Percentiles rank a stretch among this genome's conserved stretches.
Conservation (phyloP, 2,329 filamentous ascomycete species). For the Endothia cerciana region DNA sequence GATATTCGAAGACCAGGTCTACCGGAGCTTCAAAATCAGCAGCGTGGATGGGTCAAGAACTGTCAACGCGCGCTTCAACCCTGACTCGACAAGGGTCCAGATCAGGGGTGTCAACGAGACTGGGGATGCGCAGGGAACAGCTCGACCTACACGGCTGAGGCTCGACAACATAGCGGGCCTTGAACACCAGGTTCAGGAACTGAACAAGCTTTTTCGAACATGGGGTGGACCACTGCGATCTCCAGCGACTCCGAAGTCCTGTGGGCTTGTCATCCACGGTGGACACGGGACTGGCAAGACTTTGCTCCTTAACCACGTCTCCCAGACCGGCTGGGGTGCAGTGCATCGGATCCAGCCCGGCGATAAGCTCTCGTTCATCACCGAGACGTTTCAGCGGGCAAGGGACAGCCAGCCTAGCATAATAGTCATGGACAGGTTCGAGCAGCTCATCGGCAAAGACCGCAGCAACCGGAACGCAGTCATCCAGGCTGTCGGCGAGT, state of each 20-base stretch:
- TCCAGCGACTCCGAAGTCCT: slow-evolving; percentile 45
- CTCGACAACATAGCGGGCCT: slow-evolving; percentile 70
- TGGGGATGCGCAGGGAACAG: slow-evolving; percentile 34
- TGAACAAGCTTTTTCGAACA: slow-evolving; percentile 66
- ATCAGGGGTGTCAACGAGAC: slow-evolving; percentile 42
- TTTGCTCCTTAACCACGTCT: slow-evolving; percentile 70
- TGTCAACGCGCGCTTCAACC: slow-evolving; percentile 49
- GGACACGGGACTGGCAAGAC: slow-evolving; percentile 85
- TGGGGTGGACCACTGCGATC: slow-evolving; percentile 37
- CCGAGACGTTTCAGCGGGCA: slow-evolving; percentile 72
- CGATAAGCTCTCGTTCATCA: slow-evolving; percentile 62
- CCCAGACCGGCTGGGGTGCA: slow-evolving; percentile 70
- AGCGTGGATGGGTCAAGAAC: slow-evolving; percentile 58
- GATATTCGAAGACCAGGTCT: slow-evolving; percentile 57
- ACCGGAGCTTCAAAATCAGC: slow-evolving; percentile 62
- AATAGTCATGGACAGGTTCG: slow-evolving; percentile 78
- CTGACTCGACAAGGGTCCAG: slow-evolving; percentile 40
- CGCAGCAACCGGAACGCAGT: slow-evolving; percentile 54
- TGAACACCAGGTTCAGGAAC: slow-evolving; percentile 60
- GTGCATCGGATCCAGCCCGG: slow-evolving; percentile 64
- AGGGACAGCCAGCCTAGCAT: slow-evolving; percentile 72
- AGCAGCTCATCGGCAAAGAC: slow-evolving; percentile 68
- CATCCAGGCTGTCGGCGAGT: slow-evolving; percentile 55
- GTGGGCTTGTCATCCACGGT: slow-evolving; percentile 76
- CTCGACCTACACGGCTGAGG: slow-evolving; percentile 42